A percentile compares a stretch with the other conserved stretches of the same genome.
Evolutionary conservation across 2,329 filamentous ascomycete genomes (phyloP).

Genomic region (Hymenoscyphus occultus): DNA sequence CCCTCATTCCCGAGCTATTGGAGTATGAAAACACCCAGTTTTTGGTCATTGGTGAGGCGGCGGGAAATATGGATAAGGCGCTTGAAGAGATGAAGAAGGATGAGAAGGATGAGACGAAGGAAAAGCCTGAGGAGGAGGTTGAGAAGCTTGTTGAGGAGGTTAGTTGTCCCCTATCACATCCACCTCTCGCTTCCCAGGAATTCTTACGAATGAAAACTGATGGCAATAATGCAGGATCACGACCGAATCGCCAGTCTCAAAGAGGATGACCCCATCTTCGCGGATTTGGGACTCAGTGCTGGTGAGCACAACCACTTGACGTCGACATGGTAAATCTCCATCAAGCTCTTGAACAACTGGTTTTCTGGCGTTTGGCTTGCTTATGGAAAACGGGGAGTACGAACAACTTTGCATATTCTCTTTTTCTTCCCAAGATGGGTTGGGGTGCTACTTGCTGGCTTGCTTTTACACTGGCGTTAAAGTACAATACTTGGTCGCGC

Average conservation of each 20-base stretch:
- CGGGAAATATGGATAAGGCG: constrained; percentile 53
- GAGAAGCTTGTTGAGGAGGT: constrained; percentile 76
- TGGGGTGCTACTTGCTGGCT: no score
- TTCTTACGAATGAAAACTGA: not conserved
- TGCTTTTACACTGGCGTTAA: no score
- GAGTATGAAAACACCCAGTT: constrained; percentile 75
- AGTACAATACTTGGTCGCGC: no score
- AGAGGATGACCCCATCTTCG: constrained; percentile 47
- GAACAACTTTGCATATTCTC: no score
- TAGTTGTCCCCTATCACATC: not conserved
- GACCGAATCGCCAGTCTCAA: constrained; percentile 41
- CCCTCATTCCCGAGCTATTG: constrained; percentile 69
- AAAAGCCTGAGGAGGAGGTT: constrained; percentile 66
- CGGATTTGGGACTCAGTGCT: constrained; percentile 52
- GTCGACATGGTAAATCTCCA: constrained; percentile 53
- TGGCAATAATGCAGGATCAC: constrained; percentile 49
- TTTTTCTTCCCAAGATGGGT: no score
- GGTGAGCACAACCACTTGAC: constrained; percentile 63
- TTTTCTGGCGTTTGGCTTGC: not conserved
- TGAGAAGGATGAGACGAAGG: constrained; percentile 54
- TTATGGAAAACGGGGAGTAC: no score
- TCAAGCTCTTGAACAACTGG: not conserved
- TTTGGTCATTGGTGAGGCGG: constrained; percentile 70
- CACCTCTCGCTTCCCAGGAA: not conserved
- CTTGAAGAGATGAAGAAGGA: constrained; percentile 54